Evolutionary conservation across 1,284 basidiomycete species (phyloP).

Genomic region (Sporisorium exsertum): DNA sequence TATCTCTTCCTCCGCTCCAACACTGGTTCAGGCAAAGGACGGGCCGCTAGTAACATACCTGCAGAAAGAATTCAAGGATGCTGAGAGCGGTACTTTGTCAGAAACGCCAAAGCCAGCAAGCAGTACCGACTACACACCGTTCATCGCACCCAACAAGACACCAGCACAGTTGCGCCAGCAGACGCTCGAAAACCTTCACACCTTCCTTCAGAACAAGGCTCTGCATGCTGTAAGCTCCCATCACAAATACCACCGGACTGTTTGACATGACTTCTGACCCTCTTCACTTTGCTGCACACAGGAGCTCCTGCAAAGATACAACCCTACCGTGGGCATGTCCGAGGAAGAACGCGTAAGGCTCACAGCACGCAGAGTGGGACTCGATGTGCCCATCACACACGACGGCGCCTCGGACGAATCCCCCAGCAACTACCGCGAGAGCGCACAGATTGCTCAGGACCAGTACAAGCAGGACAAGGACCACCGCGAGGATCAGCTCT

Average conservation of each 20-base stretch:
- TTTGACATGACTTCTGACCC: not conserved
- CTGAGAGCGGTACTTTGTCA: not conserved
- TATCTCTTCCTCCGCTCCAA: not conserved
- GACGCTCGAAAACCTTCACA: slow-evolving; percentile 75
- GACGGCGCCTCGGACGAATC: slow-evolving; percentile 5
- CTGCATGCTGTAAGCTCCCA: slow-evolving; percentile 73
- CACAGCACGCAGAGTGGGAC: slow-evolving; percentile 85
- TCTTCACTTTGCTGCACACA: slow-evolving; percentile 75
- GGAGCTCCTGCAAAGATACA: slow-evolving; percentile 75
- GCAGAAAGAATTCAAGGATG: slow-evolving; percentile 30
- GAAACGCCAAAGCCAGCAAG: slow-evolving; percentile 1
- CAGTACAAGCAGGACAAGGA: slow-evolving; percentile 42
- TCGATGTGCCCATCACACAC: slow-evolving; percentile 70
- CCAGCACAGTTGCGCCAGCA: slow-evolving; percentile 28
- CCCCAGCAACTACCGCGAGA: slow-evolving; percentile 30
- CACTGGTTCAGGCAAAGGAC: slow-evolving; percentile 38
- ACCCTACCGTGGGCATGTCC: slow-evolving; percentile 82
- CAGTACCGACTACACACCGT: slow-evolving; percentile 25
- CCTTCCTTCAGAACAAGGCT: slow-evolving; percentile 80
- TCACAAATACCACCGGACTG: not conserved
- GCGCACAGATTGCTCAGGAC: slow-evolving; percentile 45
- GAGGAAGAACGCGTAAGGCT: slow-evolving; percentile 82
- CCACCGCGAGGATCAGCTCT: slow-evolving; percentile 36
- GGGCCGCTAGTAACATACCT: slow-evolving; percentile 39
- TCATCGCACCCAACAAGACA: slow-evolving; percentile 32